Conservation (phyloP, 257 asterid species). For the Rhazya stricta region DNA sequence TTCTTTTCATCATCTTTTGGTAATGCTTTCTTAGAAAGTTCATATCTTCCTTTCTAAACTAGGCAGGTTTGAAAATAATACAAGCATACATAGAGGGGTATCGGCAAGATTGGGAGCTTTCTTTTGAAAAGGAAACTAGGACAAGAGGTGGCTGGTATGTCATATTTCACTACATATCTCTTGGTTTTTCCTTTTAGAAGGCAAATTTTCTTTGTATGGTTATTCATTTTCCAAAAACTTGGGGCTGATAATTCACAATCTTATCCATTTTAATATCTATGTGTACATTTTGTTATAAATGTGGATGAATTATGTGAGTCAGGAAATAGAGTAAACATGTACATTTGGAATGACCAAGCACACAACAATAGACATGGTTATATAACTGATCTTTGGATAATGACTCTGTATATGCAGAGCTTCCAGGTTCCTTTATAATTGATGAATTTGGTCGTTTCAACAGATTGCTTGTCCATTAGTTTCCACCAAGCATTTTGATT, state of each 20-base stretch:
- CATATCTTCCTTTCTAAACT: slow-evolving; percentile 9
- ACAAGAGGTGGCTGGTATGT: slow-evolving; percentile 95
- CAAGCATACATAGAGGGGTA: slow-evolving; percentile 84
- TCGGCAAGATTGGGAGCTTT: slow-evolving; percentile 92
- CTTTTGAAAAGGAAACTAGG: slow-evolving; percentile 90
- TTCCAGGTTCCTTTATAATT: background rate
- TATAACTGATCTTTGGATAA: background rate
- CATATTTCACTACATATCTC: background rate
- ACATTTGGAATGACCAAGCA: background rate
- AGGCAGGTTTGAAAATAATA: slow-evolving; percentile 85
- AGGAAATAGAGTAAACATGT: background rate
- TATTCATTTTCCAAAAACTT: background rate
- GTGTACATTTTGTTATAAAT: background rate
- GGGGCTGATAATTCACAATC: background rate
- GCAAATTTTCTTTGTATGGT: background rate
- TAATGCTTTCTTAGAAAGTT: slow-evolving; percentile 4
- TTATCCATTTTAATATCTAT: background rate
- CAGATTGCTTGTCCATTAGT: background rate
- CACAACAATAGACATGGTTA: background rate
- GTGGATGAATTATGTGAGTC: background rate
- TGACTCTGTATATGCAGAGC: background rate
- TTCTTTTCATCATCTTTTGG: background rate
- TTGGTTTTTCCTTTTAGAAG: background rate
- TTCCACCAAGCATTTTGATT: background rate
- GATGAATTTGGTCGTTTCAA: background rate